Base-by-base conservation (phyloP, 768 basidiomycete genomes). In the Hygrophoropsis aurantiaca region DNA sequence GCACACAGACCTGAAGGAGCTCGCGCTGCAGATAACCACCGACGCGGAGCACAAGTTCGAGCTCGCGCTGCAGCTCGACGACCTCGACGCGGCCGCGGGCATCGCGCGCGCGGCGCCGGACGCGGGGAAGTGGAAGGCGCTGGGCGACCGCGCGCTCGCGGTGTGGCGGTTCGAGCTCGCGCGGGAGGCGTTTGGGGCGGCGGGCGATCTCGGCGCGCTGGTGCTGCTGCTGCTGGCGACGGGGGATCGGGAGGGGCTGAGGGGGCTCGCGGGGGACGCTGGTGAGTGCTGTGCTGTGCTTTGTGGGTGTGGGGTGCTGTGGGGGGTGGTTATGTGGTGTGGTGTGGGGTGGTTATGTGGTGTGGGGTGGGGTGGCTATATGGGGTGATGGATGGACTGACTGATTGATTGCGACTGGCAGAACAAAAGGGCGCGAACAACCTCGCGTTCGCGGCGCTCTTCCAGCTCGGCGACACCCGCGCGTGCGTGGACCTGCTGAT, bases 41-140 rank as follows among this genome's bases (percentile, higher is more conserved):
- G 97, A 98, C 59, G 77, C 87, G 0, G 95, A 98, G 61, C 97
- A 99, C 72, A 93, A 92, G 61, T 98, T 98, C 56, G 97, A 98
- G 41, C 78, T 98, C 8, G 87, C 94, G 2, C 73, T 98, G 38
- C 81, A 85, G 27, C 77, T 98, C 4, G 93, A 97, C 60, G 94
- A 99, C 59, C 83, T 99, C 6, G 93, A 97, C 46, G 79, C 81
- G 0, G 97, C 95, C 0, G 74, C 90, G 2, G 76, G 80, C 1
- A 91, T 99, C 47, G 82, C 79, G 1, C 83, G 88, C 10, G 65
- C 75, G 0, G 77, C 86, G 0, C 92, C 91, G 1, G 80, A 80
- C 50, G 65, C 73, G 59, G 63, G 76, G 33, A 97, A 97, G 61
- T 97, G 94, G 94, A 92, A 94, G 56, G 77, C 88, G 1, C 78